Conservation (phyloP, 768 basidiomycete genomes). For the Daedaleopsis nitida region DNA sequence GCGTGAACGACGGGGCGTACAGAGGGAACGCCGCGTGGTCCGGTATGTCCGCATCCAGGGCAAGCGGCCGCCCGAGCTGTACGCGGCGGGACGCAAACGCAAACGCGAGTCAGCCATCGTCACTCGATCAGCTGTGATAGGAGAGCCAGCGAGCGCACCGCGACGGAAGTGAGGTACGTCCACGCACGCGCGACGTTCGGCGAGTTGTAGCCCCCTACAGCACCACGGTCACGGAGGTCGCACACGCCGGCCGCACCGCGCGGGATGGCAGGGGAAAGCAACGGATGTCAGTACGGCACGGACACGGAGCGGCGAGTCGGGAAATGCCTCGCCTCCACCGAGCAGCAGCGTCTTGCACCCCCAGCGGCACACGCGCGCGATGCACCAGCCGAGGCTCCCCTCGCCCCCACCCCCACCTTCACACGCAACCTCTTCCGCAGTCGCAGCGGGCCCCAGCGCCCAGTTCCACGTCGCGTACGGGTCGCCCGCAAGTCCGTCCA, state of each 20-base stretch:
- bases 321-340: constrained; percentile 59
- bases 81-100: no score
- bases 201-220: constrained; percentile 76
- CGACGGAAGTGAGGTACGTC: constrained; percentile 77
- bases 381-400: constrained; percentile 69
- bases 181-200: constrained; percentile 87
- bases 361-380: constrained; percentile 59
- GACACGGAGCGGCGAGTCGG: not conserved
- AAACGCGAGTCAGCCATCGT: no score
- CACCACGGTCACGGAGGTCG: no score
- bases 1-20: constrained; percentile 80
- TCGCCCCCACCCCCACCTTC: constrained; percentile 9
- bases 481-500: constrained; percentile 86
- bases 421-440: no score
- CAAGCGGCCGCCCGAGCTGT: constrained; percentile 57
- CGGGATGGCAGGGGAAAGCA: not conserved
- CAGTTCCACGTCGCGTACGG: constrained; percentile 76
- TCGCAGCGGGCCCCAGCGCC: constrained; percentile 44
- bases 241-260: no score
- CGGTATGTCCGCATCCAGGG: constrained; percentile 67
- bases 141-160: constrained; percentile 47
- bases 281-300: not conserved
- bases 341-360: constrained; percentile 65
- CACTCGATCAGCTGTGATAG: not conserved
- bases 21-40: constrained; percentile 72